A percentile compares a stretch with the other conserved stretches of the same genome.
Conservation (phyloP, 768 basidiomycete species). For the Suillus clintonianus region DNA sequence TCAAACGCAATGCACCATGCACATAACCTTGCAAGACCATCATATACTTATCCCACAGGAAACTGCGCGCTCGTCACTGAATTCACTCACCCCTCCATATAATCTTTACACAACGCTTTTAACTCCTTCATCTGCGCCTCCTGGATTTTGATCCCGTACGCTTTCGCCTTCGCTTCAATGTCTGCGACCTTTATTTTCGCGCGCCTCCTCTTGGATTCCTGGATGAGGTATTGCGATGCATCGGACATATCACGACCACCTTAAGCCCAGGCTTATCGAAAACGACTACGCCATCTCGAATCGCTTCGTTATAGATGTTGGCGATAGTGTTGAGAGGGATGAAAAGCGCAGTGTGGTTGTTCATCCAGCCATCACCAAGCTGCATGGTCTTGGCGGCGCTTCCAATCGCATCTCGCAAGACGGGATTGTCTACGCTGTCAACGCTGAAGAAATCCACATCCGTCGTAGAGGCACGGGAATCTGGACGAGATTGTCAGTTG, state of each 20-base stretch:
- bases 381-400: not conserved
- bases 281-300: slow-evolving; percentile 11
- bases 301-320: slow-evolving; percentile 10
- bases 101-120: not conserved
- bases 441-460: not conserved
- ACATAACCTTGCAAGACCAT: not conserved
- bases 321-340: not conserved
- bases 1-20: not conserved
- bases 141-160: not conserved
- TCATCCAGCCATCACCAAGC: not conserved
- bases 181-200: not conserved
- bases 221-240: slow-evolving; percentile 11
- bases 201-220: not conserved
- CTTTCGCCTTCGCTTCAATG: not conserved
- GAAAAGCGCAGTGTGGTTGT: not conserved
- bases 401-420: not conserved
- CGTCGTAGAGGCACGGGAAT: not conserved
- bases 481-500: not conserved
- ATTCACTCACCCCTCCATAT: not conserved
- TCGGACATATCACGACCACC: slow-evolving; percentile 16
- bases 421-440: not conserved
- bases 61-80: not conserved
- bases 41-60: not conserved
- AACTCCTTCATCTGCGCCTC: not conserved
- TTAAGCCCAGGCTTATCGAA: slow-evolving; percentile 12